Conservation (phyloP, 768 basidiomycete genomes). For the Mycena rebaudengoi region DNA sequence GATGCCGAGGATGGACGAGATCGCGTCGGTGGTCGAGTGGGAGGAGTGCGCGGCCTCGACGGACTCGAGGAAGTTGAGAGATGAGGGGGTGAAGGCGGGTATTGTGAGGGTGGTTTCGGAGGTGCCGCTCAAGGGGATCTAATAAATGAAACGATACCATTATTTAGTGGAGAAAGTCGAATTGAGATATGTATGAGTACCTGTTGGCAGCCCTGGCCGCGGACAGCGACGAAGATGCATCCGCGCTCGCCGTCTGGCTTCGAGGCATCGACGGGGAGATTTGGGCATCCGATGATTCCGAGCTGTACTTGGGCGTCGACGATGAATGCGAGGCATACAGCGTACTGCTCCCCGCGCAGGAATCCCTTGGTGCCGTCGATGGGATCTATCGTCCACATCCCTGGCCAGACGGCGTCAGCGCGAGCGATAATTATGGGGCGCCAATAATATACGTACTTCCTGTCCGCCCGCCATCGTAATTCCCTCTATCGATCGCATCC, state of each 20-base stretch:
- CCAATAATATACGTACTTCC: slow-evolving; percentile 67
- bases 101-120: slow-evolving; percentile 62
- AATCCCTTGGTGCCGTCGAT: slow-evolving; percentile 97
- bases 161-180: not conserved
- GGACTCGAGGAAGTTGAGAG: slow-evolving; percentile 84
- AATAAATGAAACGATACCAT: slow-evolving; percentile 1
- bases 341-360: slow-evolving; percentile 91
- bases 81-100: slow-evolving; percentile 53
- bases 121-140: slow-evolving; percentile 64
- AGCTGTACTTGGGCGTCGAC: slow-evolving; percentile 81
- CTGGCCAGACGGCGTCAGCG: slow-evolving; percentile 43
- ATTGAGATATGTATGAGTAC: slow-evolving; percentile 43
- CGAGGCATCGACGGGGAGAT: slow-evolving; percentile 69
- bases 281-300: slow-evolving; percentile 93
- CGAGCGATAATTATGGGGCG: not conserved
- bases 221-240: slow-evolving; percentile 86
- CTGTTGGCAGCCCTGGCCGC: slow-evolving; percentile 85
- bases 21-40: slow-evolving; percentile 82
- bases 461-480: slow-evolving; percentile 69
- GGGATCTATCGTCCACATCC: slow-evolving; percentile 89
- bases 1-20: slow-evolving; percentile 73
- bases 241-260: slow-evolving; percentile 72
- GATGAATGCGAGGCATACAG: slow-evolving; percentile 89
- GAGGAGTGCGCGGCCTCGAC: slow-evolving; percentile 93
- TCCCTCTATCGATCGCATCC: slow-evolving; percentile 88